Conservation (phyloP, 306 rosid species). For the Ormosia semicastrata region DNA sequence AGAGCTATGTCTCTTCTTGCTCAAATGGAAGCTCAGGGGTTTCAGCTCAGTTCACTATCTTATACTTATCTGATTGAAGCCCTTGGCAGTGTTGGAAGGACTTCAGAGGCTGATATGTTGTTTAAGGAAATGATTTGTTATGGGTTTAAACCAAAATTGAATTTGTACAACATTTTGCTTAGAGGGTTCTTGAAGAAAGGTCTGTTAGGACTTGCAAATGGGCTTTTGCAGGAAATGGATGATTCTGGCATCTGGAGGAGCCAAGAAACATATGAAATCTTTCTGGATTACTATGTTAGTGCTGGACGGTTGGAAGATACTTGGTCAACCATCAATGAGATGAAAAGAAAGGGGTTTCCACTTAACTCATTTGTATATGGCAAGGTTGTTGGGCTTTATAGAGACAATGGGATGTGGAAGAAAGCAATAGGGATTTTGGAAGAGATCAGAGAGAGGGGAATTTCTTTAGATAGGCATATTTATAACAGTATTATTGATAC, state of each 20-base stretch:
- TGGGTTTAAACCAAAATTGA: constrained; percentile 54
- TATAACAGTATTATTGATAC: constrained; percentile 71
- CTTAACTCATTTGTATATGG: constrained; percentile 58
- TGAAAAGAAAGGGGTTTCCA: constrained; percentile 53
- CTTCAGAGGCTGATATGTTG: constrained; percentile 68
- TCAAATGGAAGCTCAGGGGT: constrained; percentile 59
- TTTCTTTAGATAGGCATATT: constrained; percentile 53
- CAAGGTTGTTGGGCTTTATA: constrained; percentile 64
- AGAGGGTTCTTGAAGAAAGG: constrained; percentile 76
- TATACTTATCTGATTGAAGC: constrained; percentile 56
- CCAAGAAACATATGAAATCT: constrained; percentile 56
- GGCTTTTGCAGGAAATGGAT: constrained; percentile 48
- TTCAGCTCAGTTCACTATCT: constrained; percentile 37
- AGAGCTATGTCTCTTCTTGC: constrained; percentile 59
- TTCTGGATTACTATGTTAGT: constrained; percentile 62
- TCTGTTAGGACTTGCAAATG: constrained; percentile 51
- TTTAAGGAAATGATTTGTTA: constrained; percentile 59
- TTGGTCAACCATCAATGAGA: constrained; percentile 62
- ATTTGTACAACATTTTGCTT: constrained; percentile 57
- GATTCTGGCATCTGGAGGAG: constrained; percentile 36
- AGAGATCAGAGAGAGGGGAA: constrained; percentile 58
- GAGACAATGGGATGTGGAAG: constrained; percentile 92
- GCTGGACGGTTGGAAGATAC: constrained; percentile 84
- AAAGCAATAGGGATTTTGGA: constrained; percentile 65
- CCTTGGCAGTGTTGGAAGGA: constrained; percentile 67